These are phyloP conservation scores for Coemansia sp. DNA, from an alignment of 192 early-diverging fungal species.

Conservation along the genomic window DNA sequence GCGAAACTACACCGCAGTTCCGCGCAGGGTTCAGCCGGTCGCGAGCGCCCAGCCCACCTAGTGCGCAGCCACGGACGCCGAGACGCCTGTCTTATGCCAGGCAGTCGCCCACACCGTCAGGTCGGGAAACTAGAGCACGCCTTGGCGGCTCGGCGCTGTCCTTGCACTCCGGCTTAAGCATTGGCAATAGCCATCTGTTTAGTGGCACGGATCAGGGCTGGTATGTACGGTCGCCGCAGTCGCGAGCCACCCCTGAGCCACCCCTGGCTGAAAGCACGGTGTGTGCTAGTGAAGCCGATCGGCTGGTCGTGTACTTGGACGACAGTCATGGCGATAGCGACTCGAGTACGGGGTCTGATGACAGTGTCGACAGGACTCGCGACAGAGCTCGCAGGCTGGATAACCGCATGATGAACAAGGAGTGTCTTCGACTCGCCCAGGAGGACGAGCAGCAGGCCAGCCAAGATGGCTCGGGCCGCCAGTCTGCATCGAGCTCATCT, in stretches of 20 bases:
- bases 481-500: not conserved
- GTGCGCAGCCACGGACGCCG: constrained; percentile 20
- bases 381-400: constrained; percentile 4
- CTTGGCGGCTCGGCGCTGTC: constrained; percentile 11
- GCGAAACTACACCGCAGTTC: constrained; percentile 11
- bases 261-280: constrained; percentile 13
- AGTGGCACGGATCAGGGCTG: not conserved
- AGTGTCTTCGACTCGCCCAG: constrained; percentile 20
- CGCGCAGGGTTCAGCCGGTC: constrained; percentile 30
- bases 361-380: not conserved
- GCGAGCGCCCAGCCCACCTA: constrained; percentile 48
- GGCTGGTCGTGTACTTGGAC: constrained; percentile 34
- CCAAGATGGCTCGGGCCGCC: not conserved
- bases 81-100: constrained; percentile 5
- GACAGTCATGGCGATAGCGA: constrained; percentile 17
- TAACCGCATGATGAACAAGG: constrained; percentile 18
- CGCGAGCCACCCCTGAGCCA: not conserved
- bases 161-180: not conserved
- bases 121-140: not conserved
- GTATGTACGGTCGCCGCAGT: not conserved
- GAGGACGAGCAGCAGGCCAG: not conserved
- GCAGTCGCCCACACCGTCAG: not conserved
- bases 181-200: not conserved
- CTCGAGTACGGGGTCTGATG: constrained; percentile 10
- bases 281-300: constrained; percentile 22